phyloP scores from a whole-genome alignment of 768 basidiomycete species.

The Cystofilobasidium ferigula region DNA sequence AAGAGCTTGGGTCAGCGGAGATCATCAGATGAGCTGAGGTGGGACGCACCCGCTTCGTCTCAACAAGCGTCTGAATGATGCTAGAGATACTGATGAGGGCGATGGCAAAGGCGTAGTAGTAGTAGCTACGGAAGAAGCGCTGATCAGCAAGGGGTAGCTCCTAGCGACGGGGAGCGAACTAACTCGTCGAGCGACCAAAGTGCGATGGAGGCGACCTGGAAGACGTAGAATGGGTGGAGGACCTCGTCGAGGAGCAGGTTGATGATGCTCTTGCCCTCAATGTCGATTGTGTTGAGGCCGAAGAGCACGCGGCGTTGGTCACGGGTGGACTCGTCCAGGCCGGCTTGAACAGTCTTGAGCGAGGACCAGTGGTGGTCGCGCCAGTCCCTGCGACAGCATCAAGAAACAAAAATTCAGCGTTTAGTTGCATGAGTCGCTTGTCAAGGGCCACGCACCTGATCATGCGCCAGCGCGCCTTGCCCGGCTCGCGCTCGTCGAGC shows the following conservation, averaged over 20 bases:
- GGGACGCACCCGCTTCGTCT: slow-evolving; percentile 59
- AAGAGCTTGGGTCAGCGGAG: neutral
- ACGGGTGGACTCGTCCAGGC: slow-evolving; percentile 49
- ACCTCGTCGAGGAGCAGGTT: slow-evolving; percentile 84
- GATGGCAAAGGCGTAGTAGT: slow-evolving; percentile 92
- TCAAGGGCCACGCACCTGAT: slow-evolving; percentile 49
- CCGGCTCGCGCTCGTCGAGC: slow-evolving; percentile 62
- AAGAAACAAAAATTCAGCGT: neutral
- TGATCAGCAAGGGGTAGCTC: neutral
- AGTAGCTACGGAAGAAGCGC: neutral
- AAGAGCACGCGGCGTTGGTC: slow-evolving; percentile 64
- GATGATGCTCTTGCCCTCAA: slow-evolving; percentile 70
- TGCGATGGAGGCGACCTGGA: slow-evolving; percentile 88
- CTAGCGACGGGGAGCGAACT: neutral
- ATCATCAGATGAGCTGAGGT: neutral
- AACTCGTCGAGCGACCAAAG: slow-evolving; percentile 89
- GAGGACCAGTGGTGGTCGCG: slow-evolving; percentile 64
- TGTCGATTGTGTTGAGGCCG: slow-evolving; percentile 75
- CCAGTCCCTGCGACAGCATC: slow-evolving; percentile 71
- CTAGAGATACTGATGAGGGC: slow-evolving; percentile 77
- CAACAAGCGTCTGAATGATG: slow-evolving; percentile 72
- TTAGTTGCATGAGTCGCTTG: slow-evolving; percentile 3
- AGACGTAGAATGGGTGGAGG: slow-evolving; percentile 95
- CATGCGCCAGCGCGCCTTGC: slow-evolving; percentile 56
- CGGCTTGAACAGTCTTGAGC: slow-evolving; percentile 52